Conservation (phyloP, 2,329 filamentous ascomycete species). For the Periconia macrospinosa region DNA sequence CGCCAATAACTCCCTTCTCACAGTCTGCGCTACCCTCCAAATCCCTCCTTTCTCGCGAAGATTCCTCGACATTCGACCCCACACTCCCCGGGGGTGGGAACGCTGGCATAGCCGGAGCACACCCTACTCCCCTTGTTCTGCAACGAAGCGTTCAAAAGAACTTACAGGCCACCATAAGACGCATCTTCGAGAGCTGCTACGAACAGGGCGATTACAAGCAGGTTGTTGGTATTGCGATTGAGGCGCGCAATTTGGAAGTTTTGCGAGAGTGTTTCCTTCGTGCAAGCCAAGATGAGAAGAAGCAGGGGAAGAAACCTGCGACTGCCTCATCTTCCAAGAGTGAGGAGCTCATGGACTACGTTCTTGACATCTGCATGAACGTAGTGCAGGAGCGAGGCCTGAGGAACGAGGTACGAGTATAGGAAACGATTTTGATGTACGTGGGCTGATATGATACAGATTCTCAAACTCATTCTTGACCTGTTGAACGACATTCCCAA, state of each 20-base stretch:
- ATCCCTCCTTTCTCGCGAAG: conserved; percentile 85
- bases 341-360: conserved; percentile 96
- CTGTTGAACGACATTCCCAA: conserved; percentile 90
- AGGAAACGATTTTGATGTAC: neutral
- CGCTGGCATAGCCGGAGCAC: conserved; percentile 55
- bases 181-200: conserved; percentile 89
- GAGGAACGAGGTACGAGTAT: conserved; percentile 62
- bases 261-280: conserved; percentile 84
- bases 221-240: conserved; percentile 94
- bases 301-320: conserved; percentile 59
- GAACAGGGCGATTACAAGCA: conserved; percentile 86
- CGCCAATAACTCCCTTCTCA: conserved; percentile 92
- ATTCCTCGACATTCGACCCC: conserved; percentile 64
- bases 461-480: conserved; percentile 88
- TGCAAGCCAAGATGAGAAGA: conserved; percentile 83
- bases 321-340: conserved; percentile 62
- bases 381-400: conserved; percentile 91
- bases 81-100: conserved; percentile 59
- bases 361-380: conserved; percentile 94
- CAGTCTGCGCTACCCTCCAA: conserved; percentile 92
- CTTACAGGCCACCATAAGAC: conserved; percentile 80
- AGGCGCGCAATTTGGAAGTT: conserved; percentile 88
- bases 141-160: conserved; percentile 76
- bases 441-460: conserved; percentile 52
- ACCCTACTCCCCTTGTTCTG: conserved; percentile 65